phyloP scores from a whole-genome alignment of 2,329 filamentous ascomycete species.

The Beauveria caledonica region DNA sequence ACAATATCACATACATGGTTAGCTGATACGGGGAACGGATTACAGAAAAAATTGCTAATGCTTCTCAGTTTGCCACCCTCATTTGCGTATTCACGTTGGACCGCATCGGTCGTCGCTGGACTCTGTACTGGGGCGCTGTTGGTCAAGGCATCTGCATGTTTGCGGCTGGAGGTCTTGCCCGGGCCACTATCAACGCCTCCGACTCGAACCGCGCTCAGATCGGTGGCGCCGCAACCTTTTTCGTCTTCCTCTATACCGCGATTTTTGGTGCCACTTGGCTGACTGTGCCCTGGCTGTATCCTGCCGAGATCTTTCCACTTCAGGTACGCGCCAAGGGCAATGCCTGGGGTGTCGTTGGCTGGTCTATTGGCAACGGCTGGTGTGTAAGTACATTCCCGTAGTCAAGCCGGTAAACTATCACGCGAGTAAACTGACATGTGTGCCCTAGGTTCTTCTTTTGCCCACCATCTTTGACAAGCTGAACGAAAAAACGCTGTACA shows the following conservation, averaged over 20 bases:
- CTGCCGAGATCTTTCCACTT: constrained; percentile 66
- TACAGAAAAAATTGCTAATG: neutral
- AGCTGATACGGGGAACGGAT: neutral
- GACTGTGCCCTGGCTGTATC: constrained; percentile 54
- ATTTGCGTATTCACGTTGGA: constrained; percentile 65
- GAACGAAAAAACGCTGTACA: constrained; percentile 63
- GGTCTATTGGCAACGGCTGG: constrained; percentile 69
- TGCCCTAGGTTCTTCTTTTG: constrained; percentile 34
- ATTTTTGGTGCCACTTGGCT: constrained; percentile 39
- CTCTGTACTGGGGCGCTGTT: constrained; percentile 58
- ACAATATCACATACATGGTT: constrained; percentile 42
- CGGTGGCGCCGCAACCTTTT: constrained; percentile 57
- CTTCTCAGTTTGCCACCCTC: constrained; percentile 45
- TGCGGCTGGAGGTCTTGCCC: constrained; percentile 54
- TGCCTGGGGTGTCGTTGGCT: constrained; percentile 67
- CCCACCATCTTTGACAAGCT: constrained; percentile 56
- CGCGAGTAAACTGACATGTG: neutral
- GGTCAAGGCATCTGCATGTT: constrained; percentile 61
- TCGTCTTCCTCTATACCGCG: constrained; percentile 52
- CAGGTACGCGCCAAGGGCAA: constrained; percentile 66
- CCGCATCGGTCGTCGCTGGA: constrained; percentile 60
- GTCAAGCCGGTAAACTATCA: too few species aligned
- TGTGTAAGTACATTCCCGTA: constrained; percentile 14
- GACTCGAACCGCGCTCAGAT: constrained; percentile 41
- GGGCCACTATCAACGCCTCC: constrained; percentile 35